A percentile compares a stretch with the other conserved stretches of the same genome.
These are phyloP conservation scores for Penicillium psychrosexuale DNA, from an alignment of 2,329 filamentous ascomycete genomes.

Conservation along the genomic window DNA sequence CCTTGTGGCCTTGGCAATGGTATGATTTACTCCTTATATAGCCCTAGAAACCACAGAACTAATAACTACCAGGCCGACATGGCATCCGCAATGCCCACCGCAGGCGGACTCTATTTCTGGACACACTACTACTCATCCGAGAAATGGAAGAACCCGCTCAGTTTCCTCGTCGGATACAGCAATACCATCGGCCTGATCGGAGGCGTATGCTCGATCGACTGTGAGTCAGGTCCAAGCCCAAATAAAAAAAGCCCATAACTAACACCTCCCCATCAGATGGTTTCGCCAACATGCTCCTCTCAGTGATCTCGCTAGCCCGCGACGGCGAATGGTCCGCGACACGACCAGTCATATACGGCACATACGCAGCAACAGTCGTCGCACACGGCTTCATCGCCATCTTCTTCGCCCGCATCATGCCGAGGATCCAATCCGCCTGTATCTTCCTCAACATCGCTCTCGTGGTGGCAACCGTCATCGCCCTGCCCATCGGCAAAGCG, in stretches of 20 bases:
- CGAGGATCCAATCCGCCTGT: constrained; percentile 54
- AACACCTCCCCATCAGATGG: constrained; percentile 3
- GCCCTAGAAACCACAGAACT: not conserved
- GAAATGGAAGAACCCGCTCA: constrained; percentile 56
- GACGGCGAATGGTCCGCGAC: constrained; percentile 55
- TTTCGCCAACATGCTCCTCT: constrained; percentile 50
- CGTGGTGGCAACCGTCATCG: constrained; percentile 53
- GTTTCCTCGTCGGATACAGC: constrained; percentile 60
- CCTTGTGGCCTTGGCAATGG: constrained; percentile 59
- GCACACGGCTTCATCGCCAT: constrained; percentile 54
- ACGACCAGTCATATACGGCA: constrained; percentile 54
- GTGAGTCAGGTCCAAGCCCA: constrained; percentile 30
- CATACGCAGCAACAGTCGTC: constrained; percentile 54
- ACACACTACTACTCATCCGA: constrained; percentile 59
- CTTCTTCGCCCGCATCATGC: constrained; percentile 54
- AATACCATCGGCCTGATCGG: constrained; percentile 61
- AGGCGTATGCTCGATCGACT: constrained; percentile 61
- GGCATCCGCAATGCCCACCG: constrained; percentile 57
- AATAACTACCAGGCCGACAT: constrained; percentile 43
- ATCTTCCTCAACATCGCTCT: constrained; percentile 54
- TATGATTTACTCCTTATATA: constrained; percentile 26
- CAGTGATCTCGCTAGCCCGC: constrained; percentile 53
- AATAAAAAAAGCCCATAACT: not conserved
- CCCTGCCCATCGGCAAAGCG: constrained; percentile 48
- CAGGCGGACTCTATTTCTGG: constrained; percentile 59